Percentiles rank a stretch among this genome's conserved stretches.
These are phyloP conservation scores for Penicillium paradoxum DNA, from an alignment of 495 filamentous ascomycete genomes.

Conservation along the genomic window DNA sequence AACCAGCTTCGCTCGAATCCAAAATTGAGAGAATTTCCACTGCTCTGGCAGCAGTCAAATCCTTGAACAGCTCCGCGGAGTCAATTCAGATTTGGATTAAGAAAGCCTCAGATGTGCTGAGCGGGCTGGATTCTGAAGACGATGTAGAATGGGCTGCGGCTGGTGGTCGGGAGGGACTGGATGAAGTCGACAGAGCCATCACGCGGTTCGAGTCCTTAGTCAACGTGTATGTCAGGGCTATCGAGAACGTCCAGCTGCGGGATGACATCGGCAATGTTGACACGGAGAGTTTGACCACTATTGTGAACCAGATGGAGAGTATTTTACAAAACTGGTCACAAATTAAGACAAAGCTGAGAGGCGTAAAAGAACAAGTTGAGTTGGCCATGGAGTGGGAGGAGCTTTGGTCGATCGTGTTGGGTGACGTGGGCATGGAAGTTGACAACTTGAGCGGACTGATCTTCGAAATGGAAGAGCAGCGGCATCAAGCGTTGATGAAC, in stretches of 20 bases:
- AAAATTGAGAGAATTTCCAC: constrained; percentile 79
- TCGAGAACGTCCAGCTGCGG: constrained; percentile 82
- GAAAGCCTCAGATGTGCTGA: constrained; percentile 82
- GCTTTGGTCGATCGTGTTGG: constrained; percentile 86
- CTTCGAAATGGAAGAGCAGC: constrained; percentile 94
- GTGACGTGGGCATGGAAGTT: constrained; percentile 88
- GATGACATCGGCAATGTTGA: constrained; percentile 67
- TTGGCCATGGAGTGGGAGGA: constrained; percentile 99
- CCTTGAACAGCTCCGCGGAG: constrained; percentile 74
- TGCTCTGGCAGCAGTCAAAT: constrained; percentile 69
- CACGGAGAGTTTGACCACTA: constrained; percentile 58
- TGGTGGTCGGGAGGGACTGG: constrained; percentile 81
- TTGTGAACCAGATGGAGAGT: constrained; percentile 80
- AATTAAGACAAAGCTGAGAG: constrained; percentile 67
- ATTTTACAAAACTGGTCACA: constrained; percentile 81
- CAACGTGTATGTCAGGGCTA: constrained; percentile 82
- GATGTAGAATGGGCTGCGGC: constrained; percentile 97
- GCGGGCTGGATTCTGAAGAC: constrained; percentile 83
- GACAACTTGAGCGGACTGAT: constrained; percentile 76
- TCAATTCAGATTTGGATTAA: constrained; percentile 90
- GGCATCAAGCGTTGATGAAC: constrained; percentile 66
- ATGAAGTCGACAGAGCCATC: constrained; percentile 84
- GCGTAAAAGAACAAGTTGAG: constrained; percentile 84
- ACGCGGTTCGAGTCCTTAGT: constrained; percentile 79
- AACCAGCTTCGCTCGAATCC: constrained; percentile 71